phyloP scores from a whole-genome alignment of 2,329 filamentous ascomycete species.

The Didymosphaeria variabile region DNA sequence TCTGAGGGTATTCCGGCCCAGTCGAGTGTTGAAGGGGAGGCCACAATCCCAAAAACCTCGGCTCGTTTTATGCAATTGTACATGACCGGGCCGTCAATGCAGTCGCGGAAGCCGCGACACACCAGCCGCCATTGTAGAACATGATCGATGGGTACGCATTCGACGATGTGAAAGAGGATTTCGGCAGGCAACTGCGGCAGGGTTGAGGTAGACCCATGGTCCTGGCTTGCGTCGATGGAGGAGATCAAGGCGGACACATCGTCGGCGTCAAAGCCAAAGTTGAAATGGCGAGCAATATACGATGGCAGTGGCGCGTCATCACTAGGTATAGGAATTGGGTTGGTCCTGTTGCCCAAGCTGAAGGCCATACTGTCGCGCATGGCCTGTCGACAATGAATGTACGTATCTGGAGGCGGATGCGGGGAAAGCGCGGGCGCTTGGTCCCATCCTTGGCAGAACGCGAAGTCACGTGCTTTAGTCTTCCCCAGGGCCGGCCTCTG shows the following conservation, averaged over 20 bases:
- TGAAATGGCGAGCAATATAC: conserved; percentile 33
- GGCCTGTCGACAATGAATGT: not conserved
- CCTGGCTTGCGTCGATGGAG: conserved; percentile 43
- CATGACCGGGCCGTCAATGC: conserved; percentile 40
- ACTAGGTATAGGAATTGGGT: not conserved
- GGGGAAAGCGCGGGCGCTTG: conserved; percentile 9
- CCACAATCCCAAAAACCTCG: conserved; percentile 35
- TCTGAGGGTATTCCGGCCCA: conserved; percentile 22
- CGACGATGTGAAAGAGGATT: conserved; percentile 38
- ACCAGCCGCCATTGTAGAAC: conserved; percentile 40
- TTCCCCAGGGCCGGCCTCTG: not conserved
- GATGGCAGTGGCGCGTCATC: conserved; percentile 23
- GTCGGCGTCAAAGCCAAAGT: conserved; percentile 36
- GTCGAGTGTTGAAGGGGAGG: conserved; percentile 2
- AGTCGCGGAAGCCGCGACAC: conserved; percentile 42
- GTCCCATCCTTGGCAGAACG: conserved; percentile 9
- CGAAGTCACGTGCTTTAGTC: conserved; percentile 1
- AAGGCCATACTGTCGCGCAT: not conserved
- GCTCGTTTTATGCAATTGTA: conserved; percentile 34
- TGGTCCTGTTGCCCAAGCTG: not conserved
- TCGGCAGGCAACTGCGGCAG: conserved; percentile 41
- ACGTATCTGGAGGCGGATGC: not conserved
- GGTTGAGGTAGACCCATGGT: conserved; percentile 2
- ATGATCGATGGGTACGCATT: conserved; percentile 37
- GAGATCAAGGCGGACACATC: conserved; percentile 39